phyloP scores from a whole-genome alignment of 2,329 filamentous ascomycete genomes.

The Exophiala viscosa region DNA sequence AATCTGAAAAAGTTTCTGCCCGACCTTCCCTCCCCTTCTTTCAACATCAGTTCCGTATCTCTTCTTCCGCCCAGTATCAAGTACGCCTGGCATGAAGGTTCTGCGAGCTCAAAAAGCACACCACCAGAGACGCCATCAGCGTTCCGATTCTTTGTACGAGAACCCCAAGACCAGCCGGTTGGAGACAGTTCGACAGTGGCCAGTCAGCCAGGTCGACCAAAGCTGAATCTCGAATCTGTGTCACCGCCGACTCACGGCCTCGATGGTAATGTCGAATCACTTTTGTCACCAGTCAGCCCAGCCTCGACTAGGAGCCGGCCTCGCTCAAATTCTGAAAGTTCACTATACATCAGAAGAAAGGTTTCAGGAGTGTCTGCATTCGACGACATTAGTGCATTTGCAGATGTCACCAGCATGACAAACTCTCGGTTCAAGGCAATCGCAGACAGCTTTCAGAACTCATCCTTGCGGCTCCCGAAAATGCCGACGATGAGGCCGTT shows the following conservation, averaged over 20 bases:
- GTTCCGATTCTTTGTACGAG: constrained; percentile 9
- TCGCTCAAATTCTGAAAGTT: constrained; percentile 71
- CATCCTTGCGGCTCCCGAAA: constrained; percentile 64
- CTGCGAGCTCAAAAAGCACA: constrained; percentile 1
- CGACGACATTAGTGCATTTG: constrained; percentile 77
- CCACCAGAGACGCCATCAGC: constrained; percentile 3
- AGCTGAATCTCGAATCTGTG: too few species aligned
- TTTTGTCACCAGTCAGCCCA: constrained; percentile 31
- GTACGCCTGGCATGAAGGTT: constrained; percentile 5
- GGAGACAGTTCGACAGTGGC: background rate
- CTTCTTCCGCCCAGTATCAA: constrained; percentile 5
- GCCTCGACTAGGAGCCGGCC: constrained; percentile 41
- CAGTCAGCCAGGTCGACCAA: background rate
- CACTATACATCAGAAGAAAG: constrained; percentile 66
- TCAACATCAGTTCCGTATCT: constrained; percentile 17
- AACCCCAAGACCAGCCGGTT: constrained; percentile 5
- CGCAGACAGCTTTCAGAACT: constrained; percentile 80
- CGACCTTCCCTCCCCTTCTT: constrained; percentile 16
- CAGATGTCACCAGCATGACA: constrained; percentile 75
- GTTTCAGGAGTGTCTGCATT: constrained; percentile 76
- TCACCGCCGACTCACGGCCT: constrained; percentile 12
- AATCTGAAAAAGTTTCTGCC: constrained; percentile 20
- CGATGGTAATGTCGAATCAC: constrained; percentile 24
- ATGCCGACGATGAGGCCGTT: constrained; percentile 39
- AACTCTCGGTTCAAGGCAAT: constrained; percentile 89